These are phyloP conservation scores for Pyrrhoderma noxium DNA, from an alignment of 1,284 basidiomycete species.

Conservation along the genomic window DNA sequence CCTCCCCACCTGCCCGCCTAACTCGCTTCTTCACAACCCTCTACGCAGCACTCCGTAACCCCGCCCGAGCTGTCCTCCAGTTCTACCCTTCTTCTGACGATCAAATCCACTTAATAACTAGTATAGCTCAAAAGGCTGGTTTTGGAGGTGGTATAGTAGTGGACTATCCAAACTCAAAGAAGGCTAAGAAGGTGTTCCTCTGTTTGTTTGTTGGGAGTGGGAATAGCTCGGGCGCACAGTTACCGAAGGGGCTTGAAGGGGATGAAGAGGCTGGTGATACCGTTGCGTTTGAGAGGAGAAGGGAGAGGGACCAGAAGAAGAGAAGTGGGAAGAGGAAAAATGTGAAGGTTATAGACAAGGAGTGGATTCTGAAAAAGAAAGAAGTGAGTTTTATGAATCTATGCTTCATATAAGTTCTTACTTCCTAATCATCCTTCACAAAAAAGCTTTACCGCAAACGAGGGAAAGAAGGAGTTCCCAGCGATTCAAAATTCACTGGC, in stretches of 20 bases:
- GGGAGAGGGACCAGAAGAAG: constrained; percentile 50
- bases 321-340: constrained; percentile 58
- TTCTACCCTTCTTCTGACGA: constrained; percentile 96
- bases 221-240: constrained; percentile 34
- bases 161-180: constrained; percentile 95
- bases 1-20: constrained; percentile 88
- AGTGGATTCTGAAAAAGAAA: constrained; percentile 84
- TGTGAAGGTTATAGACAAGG: constrained; percentile 48
- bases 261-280: constrained; percentile 32
- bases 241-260: constrained; percentile 70
- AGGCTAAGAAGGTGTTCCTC: constrained; percentile 88
- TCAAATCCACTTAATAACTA: constrained; percentile 92
- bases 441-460: constrained; percentile 79
- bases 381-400: constrained; percentile 39
- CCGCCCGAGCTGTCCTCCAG: constrained; percentile 90
- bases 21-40: constrained; percentile 95
- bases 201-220: constrained; percentile 79
- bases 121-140: constrained; percentile 87
- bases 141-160: constrained; percentile 97
- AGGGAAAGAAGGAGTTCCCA: constrained; percentile 72
- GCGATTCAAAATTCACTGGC: constrained; percentile 77
- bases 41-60: constrained; percentile 86
- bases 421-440: not conserved
- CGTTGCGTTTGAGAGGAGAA: constrained; percentile 61
- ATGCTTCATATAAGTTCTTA: not conserved